Base-by-base conservation (phyloP, 495 filamentous ascomycete genomes). In the Penicillium waksmanii region DNA sequence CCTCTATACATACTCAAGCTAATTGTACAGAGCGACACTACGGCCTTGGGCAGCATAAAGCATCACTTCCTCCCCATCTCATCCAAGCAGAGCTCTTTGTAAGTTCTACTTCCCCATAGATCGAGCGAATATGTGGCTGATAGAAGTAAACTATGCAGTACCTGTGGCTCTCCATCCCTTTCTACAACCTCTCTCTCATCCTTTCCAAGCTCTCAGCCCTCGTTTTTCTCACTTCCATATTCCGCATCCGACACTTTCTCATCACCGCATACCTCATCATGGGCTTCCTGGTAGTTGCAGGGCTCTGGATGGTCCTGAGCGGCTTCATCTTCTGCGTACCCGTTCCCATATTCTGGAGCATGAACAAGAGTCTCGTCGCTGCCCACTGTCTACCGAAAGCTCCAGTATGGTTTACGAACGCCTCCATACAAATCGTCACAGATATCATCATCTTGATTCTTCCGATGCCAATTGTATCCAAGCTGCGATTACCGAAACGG, bases 371-470 rank as follows among this genome's bases (percentile, higher is more conserved):
- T 15, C 8, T 2, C 51, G 55, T 23, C 18, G 35, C 19, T 5
- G 36, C 44, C 0, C 63, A 63, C 18, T 82, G 80, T 56, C 56
- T 82, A 3, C 59, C 75, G 3, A 36, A 64, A 19, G 61, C 48
- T 2, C 66, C 73, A 12, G 61, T 80, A 0, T 77, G 83, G 69
- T 73, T 73, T 31, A 58, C 71, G 33, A 80, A 81, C 40, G 71
- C 77, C 1, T 69, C 62, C 0, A 67, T 84, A 19, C 82, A 85
- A 60, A 77, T 82, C 7, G 5, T 70, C 1, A 75, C 73, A 3
- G 81, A 85, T 58, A 11, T 84, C 33, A 53, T 76, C 3, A 79
- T 84, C 27, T 63, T 85, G 42, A 49, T 78, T 27, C 57, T 84
- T 3, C 83, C 83, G 0, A 73, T 85, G 65, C 71, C 71, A 0